Base-by-base conservation (phyloP, 148 eudicot species). In the Vaccinium macrocarpon region DNA sequence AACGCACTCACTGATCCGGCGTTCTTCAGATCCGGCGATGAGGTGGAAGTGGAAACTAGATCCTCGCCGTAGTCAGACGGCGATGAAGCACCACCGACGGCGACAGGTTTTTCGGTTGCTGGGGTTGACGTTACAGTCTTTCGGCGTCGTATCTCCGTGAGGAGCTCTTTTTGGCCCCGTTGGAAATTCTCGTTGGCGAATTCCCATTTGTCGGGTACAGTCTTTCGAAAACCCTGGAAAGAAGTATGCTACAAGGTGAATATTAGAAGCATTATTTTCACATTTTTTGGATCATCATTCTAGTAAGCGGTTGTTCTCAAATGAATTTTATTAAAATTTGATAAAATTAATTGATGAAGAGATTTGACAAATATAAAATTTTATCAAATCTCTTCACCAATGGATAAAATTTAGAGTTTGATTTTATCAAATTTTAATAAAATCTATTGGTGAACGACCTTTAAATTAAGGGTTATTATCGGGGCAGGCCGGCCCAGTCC, bases 141-240 rank as follows among this genome's bases (percentile, higher is more conserved):
- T 19, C 97, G 90, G 16, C 99, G 97, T 16, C 98, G 93, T 38
- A 96, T 93, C 8, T 72, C 79, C 3, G 86, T 79, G 9, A 96
- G 93, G 79, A 94, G 98, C 35, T 93, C 88, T 57, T 87, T 91
- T 25, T 91, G 86, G 5, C 90, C 98, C 84, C 90, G 89, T 87
- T 88, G 91, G 88, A 96, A 96, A 84, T 91, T 92, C 61, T 93
- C 98, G 81, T 96, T 94, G 9, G 97, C 92, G 72, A 96, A 96
- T 79, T 96, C 99, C 99, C 99, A 94, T 81, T 91, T 96, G 89
- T 94, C 97, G 3, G 99, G 95, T 59, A 93, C 99, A 12, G 86
- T 90, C 84, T 96, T 96, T 29, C 95, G 93, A 52, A 96, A 96
- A 8, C 99, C 19, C 29, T 77, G 46, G 55, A 29, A 23, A 48